Conservation (phyloP, 352 stramenopile genomes). For the Phytophthora aleatoria region DNA sequence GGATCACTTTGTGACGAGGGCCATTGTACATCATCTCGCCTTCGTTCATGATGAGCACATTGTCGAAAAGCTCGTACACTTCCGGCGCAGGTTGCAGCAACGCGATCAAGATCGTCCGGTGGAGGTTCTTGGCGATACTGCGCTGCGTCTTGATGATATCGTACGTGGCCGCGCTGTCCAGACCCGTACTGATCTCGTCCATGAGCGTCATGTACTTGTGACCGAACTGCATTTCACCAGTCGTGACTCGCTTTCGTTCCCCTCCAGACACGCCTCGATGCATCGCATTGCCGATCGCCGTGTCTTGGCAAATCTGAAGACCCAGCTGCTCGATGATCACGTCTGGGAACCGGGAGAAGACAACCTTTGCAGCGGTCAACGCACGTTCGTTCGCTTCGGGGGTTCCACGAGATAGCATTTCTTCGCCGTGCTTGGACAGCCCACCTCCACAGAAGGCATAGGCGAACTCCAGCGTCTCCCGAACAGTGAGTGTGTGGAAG, state of each 20-base stretch:
- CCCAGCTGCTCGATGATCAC: slow-evolving; percentile 55
- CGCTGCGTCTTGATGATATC: slow-evolving; percentile 87
- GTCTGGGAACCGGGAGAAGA: slow-evolving; percentile 42
- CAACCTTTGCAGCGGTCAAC: slow-evolving; percentile 15
- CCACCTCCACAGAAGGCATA: slow-evolving; percentile 34
- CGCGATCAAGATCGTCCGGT: slow-evolving; percentile 60
- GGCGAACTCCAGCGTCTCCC: slow-evolving; percentile 43
- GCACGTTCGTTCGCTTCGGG: slow-evolving; percentile 36
- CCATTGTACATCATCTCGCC: slow-evolving; percentile 70
- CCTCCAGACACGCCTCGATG: slow-evolving; percentile 68
- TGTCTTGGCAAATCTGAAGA: slow-evolving; percentile 51
- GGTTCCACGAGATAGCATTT: slow-evolving; percentile 41
- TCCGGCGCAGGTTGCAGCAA: slow-evolving; percentile 61
- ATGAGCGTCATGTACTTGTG: slow-evolving; percentile 64
- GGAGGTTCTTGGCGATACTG: slow-evolving; percentile 44
- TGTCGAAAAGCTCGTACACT: slow-evolving; percentile 62
- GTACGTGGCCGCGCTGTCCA: slow-evolving; percentile 90
- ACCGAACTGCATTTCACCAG: slow-evolving; percentile 81
- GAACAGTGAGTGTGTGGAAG: slow-evolving; percentile 35
- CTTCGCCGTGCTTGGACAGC: slow-evolving; percentile 39
- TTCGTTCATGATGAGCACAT: slow-evolving; percentile 64
- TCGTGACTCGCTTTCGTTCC: slow-evolving; percentile 71
- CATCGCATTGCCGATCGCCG: slow-evolving; percentile 56
- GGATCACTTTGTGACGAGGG: slow-evolving; percentile 34
- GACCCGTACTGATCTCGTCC: slow-evolving; percentile 92